Conservation (phyloP, 192 early-diverging fungal genomes). For the Umbelopsis isabellina region DNA sequence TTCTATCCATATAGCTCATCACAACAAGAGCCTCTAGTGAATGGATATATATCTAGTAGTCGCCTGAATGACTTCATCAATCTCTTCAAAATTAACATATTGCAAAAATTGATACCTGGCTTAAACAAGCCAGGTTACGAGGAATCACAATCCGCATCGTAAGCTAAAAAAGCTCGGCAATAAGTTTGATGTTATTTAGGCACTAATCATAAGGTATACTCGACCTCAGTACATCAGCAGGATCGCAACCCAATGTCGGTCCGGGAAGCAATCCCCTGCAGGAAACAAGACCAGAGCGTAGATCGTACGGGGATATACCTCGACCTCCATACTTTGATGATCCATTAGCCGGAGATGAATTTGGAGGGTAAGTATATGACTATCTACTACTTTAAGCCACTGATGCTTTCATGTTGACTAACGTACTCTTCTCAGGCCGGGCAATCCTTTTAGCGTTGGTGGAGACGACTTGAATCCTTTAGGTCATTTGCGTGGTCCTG, state of each 20-base stretch:
- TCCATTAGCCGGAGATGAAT: constrained; percentile 49
- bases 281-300: background rate
- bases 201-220: background rate
- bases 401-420: background rate
- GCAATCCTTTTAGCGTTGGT: constrained; percentile 67
- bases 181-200: too few relatives aligned
- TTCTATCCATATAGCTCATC: constrained; percentile 48
- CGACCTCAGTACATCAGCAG: background rate
- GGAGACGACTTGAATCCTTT: constrained; percentile 75
- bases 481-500: constrained; percentile 46
- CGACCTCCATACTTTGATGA: constrained; percentile 53
- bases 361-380: constrained; percentile 19
- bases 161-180: background rate
- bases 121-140: constrained; percentile 75
- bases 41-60: constrained; percentile 61
- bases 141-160: constrained; percentile 36
- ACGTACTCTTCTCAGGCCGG: background rate
- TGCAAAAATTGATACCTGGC: constrained; percentile 69
- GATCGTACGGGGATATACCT: background rate
- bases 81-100: constrained; percentile 63
- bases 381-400: background rate
- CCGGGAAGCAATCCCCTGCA: background rate
- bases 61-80: constrained; percentile 63
- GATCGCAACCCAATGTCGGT: background rate
- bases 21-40: constrained; percentile 46